Conservation (phyloP, 2,329 filamentous ascomycete genomes). For the Fusarium aywerte region DNA sequence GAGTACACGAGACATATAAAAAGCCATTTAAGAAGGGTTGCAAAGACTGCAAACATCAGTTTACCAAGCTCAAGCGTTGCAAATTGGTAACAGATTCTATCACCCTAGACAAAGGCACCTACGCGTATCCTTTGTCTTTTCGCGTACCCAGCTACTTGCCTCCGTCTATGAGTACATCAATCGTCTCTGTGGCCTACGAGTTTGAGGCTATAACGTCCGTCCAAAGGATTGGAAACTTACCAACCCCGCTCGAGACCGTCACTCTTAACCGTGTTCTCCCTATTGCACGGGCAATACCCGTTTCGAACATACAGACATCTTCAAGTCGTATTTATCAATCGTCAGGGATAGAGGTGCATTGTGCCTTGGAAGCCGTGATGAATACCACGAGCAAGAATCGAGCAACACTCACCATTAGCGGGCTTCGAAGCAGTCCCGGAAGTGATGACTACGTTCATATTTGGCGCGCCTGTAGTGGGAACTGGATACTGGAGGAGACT, state of each 20-base stretch:
- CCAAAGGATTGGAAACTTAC: slow-evolving; percentile 60
- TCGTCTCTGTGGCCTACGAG: slow-evolving; percentile 80
- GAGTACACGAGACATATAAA: slow-evolving; percentile 8
- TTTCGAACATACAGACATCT: slow-evolving; percentile 79
- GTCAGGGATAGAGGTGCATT: slow-evolving; percentile 86
- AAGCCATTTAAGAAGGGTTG: slow-evolving; percentile 33
- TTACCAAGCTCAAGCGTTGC: slow-evolving; percentile 30
- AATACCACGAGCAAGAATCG: slow-evolving; percentile 81
- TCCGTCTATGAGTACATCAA: slow-evolving; percentile 76
- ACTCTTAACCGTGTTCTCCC: slow-evolving; percentile 73
- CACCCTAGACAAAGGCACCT: background rate
- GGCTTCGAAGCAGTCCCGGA: slow-evolving; percentile 75
- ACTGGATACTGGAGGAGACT: slow-evolving; percentile 91
- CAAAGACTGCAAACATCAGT: slow-evolving; percentile 27
- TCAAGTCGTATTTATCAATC: slow-evolving; percentile 80
- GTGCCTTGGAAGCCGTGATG: slow-evolving; percentile 81
- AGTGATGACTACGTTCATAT: slow-evolving; percentile 72
- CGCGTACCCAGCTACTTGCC: slow-evolving; percentile 85
- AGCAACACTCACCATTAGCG: slow-evolving; percentile 49
- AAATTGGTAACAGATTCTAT: slow-evolving; percentile 10
- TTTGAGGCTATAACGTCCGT: slow-evolving; percentile 74
- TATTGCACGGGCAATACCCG: slow-evolving; percentile 78
- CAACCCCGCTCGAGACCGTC: slow-evolving; percentile 55
- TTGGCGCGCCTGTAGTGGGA: slow-evolving; percentile 89
- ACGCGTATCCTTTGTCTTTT: slow-evolving; percentile 83